These are phyloP conservation scores for Boletus subparvulus DNA, from an alignment of 768 basidiomycete genomes.

Conservation along the genomic window DNA sequence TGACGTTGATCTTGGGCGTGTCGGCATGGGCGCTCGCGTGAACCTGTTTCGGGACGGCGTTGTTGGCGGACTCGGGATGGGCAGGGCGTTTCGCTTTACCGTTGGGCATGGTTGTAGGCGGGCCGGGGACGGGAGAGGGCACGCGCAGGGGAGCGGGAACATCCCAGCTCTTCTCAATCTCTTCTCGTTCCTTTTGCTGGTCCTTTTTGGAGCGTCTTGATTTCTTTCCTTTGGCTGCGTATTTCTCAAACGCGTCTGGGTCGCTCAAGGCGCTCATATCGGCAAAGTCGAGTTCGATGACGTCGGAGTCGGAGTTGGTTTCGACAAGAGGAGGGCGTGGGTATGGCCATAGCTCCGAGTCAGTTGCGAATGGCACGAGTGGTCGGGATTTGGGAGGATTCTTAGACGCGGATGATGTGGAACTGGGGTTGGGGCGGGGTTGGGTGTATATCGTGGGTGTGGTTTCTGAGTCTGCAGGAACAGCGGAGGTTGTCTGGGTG, in stretches of 20 bases:
- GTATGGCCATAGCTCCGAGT: constrained; percentile 73
- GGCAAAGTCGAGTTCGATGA: constrained; percentile 73
- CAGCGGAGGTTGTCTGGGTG: neutral
- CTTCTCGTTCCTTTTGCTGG: constrained; percentile 39
- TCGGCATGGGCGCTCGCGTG: neutral
- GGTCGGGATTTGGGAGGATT: constrained; percentile 33
- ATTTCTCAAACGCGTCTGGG: constrained; percentile 51
- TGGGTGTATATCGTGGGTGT: constrained; percentile 17
- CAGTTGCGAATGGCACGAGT: constrained; percentile 61
- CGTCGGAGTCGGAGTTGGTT: constrained; percentile 52
- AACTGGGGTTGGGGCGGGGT: neutral
- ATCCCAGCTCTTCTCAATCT: constrained; percentile 66
- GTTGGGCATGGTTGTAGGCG: constrained; percentile 17
- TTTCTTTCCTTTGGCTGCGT: constrained; percentile 26
- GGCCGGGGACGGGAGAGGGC: constrained; percentile 16
- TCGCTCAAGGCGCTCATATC: constrained; percentile 75
- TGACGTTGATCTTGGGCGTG: constrained; percentile 16
- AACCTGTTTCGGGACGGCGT: constrained; percentile 3
- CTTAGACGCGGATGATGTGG: constrained; percentile 15
- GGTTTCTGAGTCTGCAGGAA: constrained; percentile 3
- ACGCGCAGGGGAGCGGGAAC: constrained; percentile 36
- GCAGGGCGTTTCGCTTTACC: constrained; percentile 23
- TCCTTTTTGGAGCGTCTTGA: constrained; percentile 34
- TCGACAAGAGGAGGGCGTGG: constrained; percentile 47
- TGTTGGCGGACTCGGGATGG: constrained; percentile 6